These are phyloP conservation scores for Microbotryomycetes sp. DNA, from an alignment of 1,284 basidiomycete genomes.

Conservation along the genomic window DNA sequence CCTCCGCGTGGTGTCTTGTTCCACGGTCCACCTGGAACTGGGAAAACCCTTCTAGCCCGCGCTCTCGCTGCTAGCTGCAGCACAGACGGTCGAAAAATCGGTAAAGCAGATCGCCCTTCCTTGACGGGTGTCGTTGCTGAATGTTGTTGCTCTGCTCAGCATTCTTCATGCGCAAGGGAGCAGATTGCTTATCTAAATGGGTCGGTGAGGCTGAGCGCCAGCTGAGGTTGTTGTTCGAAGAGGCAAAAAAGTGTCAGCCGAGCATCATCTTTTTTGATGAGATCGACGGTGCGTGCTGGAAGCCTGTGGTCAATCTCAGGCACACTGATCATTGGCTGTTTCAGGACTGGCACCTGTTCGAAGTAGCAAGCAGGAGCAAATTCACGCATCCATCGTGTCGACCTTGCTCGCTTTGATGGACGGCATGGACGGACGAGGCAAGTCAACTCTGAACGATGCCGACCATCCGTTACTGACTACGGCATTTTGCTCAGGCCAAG, in stretches of 20 bases:
- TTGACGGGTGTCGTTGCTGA: not conserved
- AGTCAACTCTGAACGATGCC: not conserved
- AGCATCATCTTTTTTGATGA: conserved; percentile 98
- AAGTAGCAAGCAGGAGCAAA: conserved; percentile 97
- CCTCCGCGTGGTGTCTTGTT: conserved; percentile 96
- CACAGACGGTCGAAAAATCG: conserved; percentile 79
- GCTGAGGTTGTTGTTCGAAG: conserved; percentile 89
- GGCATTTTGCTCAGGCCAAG: conserved; percentile 51
- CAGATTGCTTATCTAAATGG: conserved; percentile 97
- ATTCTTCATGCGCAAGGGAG: conserved; percentile 99
- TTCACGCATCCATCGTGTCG: conserved; percentile 94
- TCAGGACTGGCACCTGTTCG: conserved; percentile 81
- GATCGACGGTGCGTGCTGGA: conserved; percentile 67
- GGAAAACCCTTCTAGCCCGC: conserved; percentile 86
- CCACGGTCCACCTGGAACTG: conserved; percentile 91
- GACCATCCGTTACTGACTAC: not conserved
- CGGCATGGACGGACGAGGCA: conserved; percentile 92
- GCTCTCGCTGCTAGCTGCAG: conserved; percentile 92
- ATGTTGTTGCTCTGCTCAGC: conserved; percentile 54
- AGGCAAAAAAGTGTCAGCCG: conserved; percentile 85
- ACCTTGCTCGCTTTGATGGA: conserved; percentile 97
- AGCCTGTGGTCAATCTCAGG: not conserved
- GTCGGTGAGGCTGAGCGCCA: conserved; percentile 98
- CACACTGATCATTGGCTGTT: not conserved
- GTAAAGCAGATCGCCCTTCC: conserved; percentile 48